A percentile compares a stretch with the other conserved stretches of the same genome.
Evolutionary conservation across 2,329 filamentous ascomycete species (phyloP).

Genomic region (Cercospora zeae-maydis): DNA sequence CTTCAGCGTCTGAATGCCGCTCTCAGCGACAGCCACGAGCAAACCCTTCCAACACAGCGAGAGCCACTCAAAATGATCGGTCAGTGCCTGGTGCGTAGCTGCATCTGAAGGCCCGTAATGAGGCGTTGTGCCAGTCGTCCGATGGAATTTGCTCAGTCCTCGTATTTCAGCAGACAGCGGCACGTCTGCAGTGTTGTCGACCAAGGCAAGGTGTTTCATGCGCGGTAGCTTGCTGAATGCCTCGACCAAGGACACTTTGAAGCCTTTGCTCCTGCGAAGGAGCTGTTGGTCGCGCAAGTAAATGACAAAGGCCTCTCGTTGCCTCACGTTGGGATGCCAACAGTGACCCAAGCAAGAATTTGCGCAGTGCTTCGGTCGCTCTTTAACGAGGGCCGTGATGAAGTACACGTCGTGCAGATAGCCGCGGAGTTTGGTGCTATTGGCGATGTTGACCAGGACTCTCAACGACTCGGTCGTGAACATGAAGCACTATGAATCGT

Average conservation of each 20-base stretch:
- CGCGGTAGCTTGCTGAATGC: slow-evolving; percentile 26
- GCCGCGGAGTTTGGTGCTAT: slow-evolving; percentile 22
- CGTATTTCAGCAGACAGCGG: slow-evolving; percentile 18
- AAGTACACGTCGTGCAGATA: slow-evolving; percentile 28
- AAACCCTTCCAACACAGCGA: slow-evolving; percentile 23
- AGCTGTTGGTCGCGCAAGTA: slow-evolving; percentile 29
- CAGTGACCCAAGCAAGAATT: slow-evolving; percentile 10
- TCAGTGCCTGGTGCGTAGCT: neutral
- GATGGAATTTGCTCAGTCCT: slow-evolving; percentile 22
- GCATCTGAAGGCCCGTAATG: slow-evolving; percentile 5
- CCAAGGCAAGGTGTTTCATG: slow-evolving; percentile 14
- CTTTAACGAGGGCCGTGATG: slow-evolving; percentile 24
- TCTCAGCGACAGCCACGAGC: slow-evolving; percentile 21
- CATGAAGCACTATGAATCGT: slow-evolving; percentile 15
- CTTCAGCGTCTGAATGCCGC: slow-evolving; percentile 19
- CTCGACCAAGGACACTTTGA: slow-evolving; percentile 24
- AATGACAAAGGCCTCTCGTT: slow-evolving; percentile 28
- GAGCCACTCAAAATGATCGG: slow-evolving; percentile 19
- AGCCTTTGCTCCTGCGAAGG: slow-evolving; percentile 21
- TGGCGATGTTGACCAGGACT: slow-evolving; percentile 27
- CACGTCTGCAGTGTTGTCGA: slow-evolving; percentile 15
- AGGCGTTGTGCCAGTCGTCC: slow-evolving; percentile 19
- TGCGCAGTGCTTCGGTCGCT: slow-evolving; percentile 20
- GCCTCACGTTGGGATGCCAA: slow-evolving; percentile 23
- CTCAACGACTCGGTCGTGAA: slow-evolving; percentile 27